Conservation (phyloP, 352 stramenopile species). For the Thalassiosira pacifica region DNA sequence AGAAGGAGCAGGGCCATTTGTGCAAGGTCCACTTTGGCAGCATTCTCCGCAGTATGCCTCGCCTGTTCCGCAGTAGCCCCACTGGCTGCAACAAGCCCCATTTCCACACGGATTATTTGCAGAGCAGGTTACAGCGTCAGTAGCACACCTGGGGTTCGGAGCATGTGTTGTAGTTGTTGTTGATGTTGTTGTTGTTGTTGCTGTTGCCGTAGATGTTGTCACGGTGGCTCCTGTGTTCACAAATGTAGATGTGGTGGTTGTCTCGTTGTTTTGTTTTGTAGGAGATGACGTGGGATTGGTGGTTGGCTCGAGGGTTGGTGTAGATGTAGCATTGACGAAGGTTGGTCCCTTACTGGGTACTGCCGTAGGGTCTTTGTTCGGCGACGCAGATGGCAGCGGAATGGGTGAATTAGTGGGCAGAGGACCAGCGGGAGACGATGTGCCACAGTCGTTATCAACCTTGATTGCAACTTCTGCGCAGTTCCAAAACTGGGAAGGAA, state of each 20-base stretch:
- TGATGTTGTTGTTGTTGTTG: slow-evolving; percentile 32
- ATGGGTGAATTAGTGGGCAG: slow-evolving; percentile 21
- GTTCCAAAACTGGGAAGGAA: slow-evolving; percentile 68
- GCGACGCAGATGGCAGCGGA: slow-evolving; percentile 5
- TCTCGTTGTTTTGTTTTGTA: not conserved
- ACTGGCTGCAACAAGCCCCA: slow-evolving; percentile 60
- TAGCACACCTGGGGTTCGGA: slow-evolving; percentile 45
- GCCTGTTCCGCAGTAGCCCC: slow-evolving; percentile 58
- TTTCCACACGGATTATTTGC: slow-evolving; percentile 53
- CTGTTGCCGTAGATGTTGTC: slow-evolving; percentile 25
- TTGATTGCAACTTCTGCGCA: slow-evolving; percentile 66
- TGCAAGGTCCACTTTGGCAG: slow-evolving; percentile 15
- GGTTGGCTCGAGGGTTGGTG: not conserved
- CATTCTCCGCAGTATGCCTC: slow-evolving; percentile 50
- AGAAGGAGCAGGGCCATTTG: not conserved
- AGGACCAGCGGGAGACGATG: slow-evolving; percentile 1
- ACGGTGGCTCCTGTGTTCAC: slow-evolving; percentile 19
- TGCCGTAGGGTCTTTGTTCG: slow-evolving; percentile 2
- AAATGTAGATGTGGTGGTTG: slow-evolving; percentile 25
- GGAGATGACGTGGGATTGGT: slow-evolving; percentile 20
- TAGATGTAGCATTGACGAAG: slow-evolving; percentile 7
- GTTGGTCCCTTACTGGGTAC: not conserved
- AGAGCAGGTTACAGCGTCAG: slow-evolving; percentile 40
- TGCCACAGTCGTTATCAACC: slow-evolving; percentile 46
- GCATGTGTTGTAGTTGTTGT: slow-evolving; percentile 20